Evolutionary conservation across 139 green algal species (phyloP), one percentile per base, ranked within the genome.

Genomic region (Chlamydomonas applanata): DNA sequence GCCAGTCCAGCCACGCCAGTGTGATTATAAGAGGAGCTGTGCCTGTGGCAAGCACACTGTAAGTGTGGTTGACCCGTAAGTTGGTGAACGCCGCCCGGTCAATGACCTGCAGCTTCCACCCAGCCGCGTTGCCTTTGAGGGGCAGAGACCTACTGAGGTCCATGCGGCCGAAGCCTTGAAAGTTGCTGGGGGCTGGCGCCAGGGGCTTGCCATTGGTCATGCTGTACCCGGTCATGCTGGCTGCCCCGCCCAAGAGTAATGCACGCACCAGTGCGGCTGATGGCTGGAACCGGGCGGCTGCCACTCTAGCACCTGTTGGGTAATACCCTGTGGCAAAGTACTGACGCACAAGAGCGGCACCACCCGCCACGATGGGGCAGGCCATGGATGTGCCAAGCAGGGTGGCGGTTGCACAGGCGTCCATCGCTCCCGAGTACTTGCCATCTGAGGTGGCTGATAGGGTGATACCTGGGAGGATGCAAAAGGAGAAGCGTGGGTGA

Each of bases 321-420:
- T 82, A 87, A 59, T 87, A 93, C 30, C 76, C 79, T 3, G 89
- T 71, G 5, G 57, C 66, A 64, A 93, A 96, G 83, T 96, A 96
- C 82, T 96, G 90, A 22, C 89, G 83, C 24, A 90, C 65, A 60
- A 92, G 81, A 7, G 78, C 81, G 0, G 82, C 79, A 14, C 80
- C 65, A 1, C 80, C 83, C 4, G 80, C 75, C 5, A 90, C 83
- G 9, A 86, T 49, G 22, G 80, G 80, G 4, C 91, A 94, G 0
- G 93, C 88, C 93, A 97, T 97, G 30, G 82, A 92, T 3, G 93
- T 97, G 25, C 93, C 93, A 69, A 77, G 82, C 13, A 30, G 19
- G 35, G 24, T 66, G 59, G n/a, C 11, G n/a, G 30, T 30, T 34
- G 17, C n/a, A 25, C 59, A 66, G 22, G 9, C 2, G 59, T 66